A percentile compares a stretch with the other conserved stretches of the same genome.
Conservation (phyloP, 2,329 filamentous ascomycete genomes). For the Neodidymelliopsis sp. region DNA sequence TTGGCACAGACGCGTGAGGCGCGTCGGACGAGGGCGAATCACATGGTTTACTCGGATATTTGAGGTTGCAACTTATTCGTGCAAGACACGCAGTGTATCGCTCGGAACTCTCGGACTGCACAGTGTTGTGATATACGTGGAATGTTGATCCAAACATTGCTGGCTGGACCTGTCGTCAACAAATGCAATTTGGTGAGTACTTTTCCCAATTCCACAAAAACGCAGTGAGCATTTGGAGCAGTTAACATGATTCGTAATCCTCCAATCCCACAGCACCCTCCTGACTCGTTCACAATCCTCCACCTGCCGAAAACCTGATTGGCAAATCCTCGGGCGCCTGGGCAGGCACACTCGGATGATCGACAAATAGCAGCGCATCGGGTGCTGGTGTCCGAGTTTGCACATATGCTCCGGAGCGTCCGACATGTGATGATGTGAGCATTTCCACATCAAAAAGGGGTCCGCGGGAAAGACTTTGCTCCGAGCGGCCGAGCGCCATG, state of each 20-base stretch:
- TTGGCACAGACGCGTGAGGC: constrained; percentile 29
- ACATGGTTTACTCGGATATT: constrained; percentile 11
- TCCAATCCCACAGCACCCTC: too few relatives aligned
- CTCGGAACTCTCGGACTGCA: constrained; percentile 4
- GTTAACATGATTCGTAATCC: too few relatives aligned
- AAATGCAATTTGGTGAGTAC: too few relatives aligned
- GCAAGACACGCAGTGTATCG: background rate
- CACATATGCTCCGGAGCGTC: too few relatives aligned
- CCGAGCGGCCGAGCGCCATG: constrained; percentile 8
- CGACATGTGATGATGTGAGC: too few relatives aligned
- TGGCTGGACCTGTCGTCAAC: too few relatives aligned
- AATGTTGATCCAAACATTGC: too few relatives aligned
- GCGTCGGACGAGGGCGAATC: constrained; percentile 6
- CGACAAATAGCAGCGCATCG: constrained; percentile 3
- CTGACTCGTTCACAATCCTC: too few relatives aligned
- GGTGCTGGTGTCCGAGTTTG: background rate
- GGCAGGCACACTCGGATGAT: constrained; percentile 12
- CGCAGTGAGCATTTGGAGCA: too few relatives aligned
- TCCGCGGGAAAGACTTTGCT: background rate
- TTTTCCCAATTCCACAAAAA: too few relatives aligned
- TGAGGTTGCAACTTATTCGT: background rate
- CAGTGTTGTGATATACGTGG: background rate
- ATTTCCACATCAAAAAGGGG: background rate
- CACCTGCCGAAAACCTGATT: too few relatives aligned
- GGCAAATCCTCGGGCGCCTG: background rate